Base-by-base conservation (phyloP, 345 rosid genomes). In the Salix caprea region DNA sequence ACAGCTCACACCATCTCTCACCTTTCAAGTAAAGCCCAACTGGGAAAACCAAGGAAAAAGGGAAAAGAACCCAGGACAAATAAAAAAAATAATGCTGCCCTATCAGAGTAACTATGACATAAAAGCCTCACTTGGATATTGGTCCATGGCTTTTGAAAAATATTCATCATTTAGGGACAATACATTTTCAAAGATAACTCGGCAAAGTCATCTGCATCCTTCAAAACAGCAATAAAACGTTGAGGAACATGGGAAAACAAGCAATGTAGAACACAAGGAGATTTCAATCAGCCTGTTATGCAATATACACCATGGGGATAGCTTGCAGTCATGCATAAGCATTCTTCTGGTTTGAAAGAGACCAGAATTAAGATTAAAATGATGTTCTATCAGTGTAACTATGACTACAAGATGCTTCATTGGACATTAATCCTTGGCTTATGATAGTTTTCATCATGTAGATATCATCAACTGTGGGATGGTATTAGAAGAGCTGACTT, bases 71-170 rank as follows among this genome's bases (percentile, higher is more conserved):
- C 2, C 8, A 10, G 2, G 2, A 61, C 4, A 15, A 60, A 44
- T 21, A 21, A 1, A 8, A 6, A 30, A 66, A 30, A 12, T 0
- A 32, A 7, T 14, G 15, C 19, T 50, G 2, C 76, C 79, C 83
- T 67, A 81, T 83, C 84, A 86, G 84, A 75, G 86, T 84, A 82
- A 84, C 87, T 82, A 84, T 88, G 87, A 88, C 83, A 79, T 73
- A 32, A 73, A 76, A 84, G 86, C 88, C 67, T 73, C 85, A 82
- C 67, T 34, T 86, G 86, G 80, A 80, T 44, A 60, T 18, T 78
- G 34, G 67, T 79, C 87, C 88, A 81, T 83, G 77, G 84, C 86
- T 74, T 76, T 76, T 66, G 5, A 56, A 70, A 72, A 62, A 16
- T 68, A 65, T 73, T 83, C 85, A 76, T 80, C 85, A 66, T 76